phyloP scores from a whole-genome alignment of 768 basidiomycete species.

The Leccinum obscurum region DNA sequence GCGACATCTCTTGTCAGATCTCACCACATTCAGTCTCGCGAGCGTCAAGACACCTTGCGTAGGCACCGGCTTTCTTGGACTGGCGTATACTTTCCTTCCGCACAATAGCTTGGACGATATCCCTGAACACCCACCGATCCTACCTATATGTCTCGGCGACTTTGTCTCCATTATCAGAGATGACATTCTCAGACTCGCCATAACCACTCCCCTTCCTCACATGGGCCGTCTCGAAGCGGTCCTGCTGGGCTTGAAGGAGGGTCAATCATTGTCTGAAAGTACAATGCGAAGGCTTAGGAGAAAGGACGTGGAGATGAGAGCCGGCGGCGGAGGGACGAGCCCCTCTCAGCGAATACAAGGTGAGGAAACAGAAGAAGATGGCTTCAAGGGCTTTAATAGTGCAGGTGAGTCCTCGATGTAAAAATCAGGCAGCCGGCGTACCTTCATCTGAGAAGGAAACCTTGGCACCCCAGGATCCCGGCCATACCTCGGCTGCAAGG shows the following conservation, averaged over 20 bases:
- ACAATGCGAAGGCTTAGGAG: conserved; percentile 27
- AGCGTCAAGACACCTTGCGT: conserved; percentile 19
- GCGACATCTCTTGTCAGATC: conserved; percentile 18
- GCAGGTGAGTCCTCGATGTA: conserved; percentile 12
- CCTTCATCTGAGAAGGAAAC: background rate
- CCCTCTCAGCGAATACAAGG: conserved; percentile 25
- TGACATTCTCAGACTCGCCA: conserved; percentile 19
- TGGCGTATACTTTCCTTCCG: conserved; percentile 9
- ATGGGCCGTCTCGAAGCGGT: conserved; percentile 21
- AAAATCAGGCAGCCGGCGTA: conserved; percentile 2
- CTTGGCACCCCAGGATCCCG: background rate
- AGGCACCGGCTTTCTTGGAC: conserved; percentile 27
- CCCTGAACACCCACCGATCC: conserved; percentile 17
- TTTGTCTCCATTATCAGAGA: background rate
- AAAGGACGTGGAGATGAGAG: conserved; percentile 22
- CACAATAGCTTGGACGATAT: conserved; percentile 16
- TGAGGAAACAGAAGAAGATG: conserved; percentile 20
- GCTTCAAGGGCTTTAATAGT: conserved; percentile 2
- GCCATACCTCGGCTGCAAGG: background rate
- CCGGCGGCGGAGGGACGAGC: conserved; percentile 23
- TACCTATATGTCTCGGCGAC: conserved; percentile 19
- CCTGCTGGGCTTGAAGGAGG: conserved; percentile 25
- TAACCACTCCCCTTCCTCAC: conserved; percentile 23
- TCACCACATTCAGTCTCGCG: conserved; percentile 28
- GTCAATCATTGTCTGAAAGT: conserved; percentile 25